Base-by-base conservation (phyloP, 345 rosid species). In the Firmiana major region DNA sequence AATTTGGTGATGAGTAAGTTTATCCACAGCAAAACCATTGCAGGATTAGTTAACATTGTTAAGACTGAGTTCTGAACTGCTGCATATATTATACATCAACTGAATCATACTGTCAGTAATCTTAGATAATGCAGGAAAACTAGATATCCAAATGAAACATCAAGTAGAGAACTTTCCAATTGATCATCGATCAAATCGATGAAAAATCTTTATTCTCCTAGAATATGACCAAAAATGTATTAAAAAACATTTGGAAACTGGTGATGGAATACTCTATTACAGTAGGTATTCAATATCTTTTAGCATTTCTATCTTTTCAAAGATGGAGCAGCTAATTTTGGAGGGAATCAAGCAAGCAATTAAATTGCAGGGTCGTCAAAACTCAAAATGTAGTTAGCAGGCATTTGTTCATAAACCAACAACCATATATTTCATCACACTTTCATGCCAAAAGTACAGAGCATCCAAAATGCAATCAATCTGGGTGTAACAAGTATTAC, bases 401-500 rank as follows among this genome's bases (percentile, higher is more conserved):
- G 34, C 34, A 31, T 0, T 31, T 31, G 3, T 31, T 31, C 3
- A 31, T 17, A 59, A 11, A 45, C 4, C 10, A 17, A 7, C 58
- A 24, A 17, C 36, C 55, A 45, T 10, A 45, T 31, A 49, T 63
- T 9, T 24, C 21, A 28, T 46, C 28, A 62, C 59, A 11, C 6
- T 62, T 40, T 15, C 9, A 55, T 40, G 21, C 66, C n/a, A 22
- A 58, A 38, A 26, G 2, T 2, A 31, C 31, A 57, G 9, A 7
- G 63, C 38, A 38, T 7, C 28, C 0, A 48, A 51, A 28, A 0
- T 40, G 64, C 4, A 45, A 36, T 11, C 24, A 68, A 55, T 79
- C 16, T 34, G 28, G 63, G 48, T n/a, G 59, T 6, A 54, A 19
- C 12, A 53, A 43, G 21, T 5, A 60, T 42, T n/a, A 74, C 92